A percentile compares a stretch with the other conserved stretches of the same genome.
Conservation (phyloP, 805 yeast species). For the Schizosaccharomyces lindneri region DNA sequence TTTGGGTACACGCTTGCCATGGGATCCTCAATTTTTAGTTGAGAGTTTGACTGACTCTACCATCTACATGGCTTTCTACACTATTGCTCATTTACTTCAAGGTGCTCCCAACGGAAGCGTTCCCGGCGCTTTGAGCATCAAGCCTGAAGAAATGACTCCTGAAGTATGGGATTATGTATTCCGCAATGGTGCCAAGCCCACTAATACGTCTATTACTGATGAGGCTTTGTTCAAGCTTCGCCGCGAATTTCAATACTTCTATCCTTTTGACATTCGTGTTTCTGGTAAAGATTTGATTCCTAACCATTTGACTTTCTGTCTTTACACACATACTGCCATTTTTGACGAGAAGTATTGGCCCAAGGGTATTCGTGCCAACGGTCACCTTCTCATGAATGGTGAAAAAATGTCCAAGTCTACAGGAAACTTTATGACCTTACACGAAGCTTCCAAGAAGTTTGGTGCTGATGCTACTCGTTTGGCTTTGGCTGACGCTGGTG, state of each 20-base stretch:
- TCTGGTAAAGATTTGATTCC: conserved; percentile 95
- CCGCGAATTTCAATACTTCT: conserved; percentile 89
- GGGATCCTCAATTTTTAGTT: conserved; percentile 84
- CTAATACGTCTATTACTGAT: conserved; percentile 30
- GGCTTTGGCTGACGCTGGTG: conserved; percentile 97
- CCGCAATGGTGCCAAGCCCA: conserved; percentile 36
- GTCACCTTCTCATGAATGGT: conserved; percentile 83
- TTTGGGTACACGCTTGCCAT: conserved; percentile 79
- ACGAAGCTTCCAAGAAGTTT: conserved; percentile 60
- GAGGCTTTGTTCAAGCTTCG: conserved; percentile 49
- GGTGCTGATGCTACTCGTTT: conserved; percentile 97
- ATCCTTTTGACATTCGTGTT: conserved; percentile 75
- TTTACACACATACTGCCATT: conserved; percentile 75
- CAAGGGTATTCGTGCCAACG: conserved; percentile 75
- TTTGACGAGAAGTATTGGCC: conserved; percentile 91
- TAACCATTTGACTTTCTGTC: conserved; percentile 86
- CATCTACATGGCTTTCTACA: conserved; percentile 81
- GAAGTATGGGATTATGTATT: conserved; percentile 84
- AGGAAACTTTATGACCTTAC: conserved; percentile 84
- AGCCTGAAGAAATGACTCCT: conserved; percentile 68
- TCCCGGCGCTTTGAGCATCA: conserved; percentile 47
- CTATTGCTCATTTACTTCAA: conserved; percentile 69
- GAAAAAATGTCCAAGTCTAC: conserved; percentile 96
- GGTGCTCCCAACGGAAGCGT: conserved; percentile 60
- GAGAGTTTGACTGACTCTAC: conserved; percentile 94